Conservation (phyloP, 2,329 filamentous ascomycete genomes). For the Penicillium sp. region DNA sequence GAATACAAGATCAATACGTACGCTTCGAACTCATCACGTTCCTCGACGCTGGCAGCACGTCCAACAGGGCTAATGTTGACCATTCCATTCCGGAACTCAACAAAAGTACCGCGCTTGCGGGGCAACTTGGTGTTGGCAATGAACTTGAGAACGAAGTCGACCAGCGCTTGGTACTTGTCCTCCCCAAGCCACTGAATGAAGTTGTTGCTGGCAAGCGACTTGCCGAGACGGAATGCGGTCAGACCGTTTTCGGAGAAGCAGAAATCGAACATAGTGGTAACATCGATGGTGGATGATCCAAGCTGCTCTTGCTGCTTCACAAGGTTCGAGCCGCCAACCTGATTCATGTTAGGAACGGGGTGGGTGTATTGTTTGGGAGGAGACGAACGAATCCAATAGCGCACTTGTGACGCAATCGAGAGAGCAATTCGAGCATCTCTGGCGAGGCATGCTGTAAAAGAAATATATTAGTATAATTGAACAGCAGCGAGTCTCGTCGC, state of each 20-base stretch:
- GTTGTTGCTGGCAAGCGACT: constrained; percentile 71
- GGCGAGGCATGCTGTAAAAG: constrained; percentile 62
- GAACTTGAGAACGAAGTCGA: constrained; percentile 60
- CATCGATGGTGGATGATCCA: constrained; percentile 65
- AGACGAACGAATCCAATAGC: constrained; percentile 36
- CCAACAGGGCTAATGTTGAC: constrained; percentile 65
- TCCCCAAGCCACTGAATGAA: constrained; percentile 95
- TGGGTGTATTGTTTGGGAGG: not conserved
- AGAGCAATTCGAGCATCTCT: constrained; percentile 80
- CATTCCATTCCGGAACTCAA: constrained; percentile 67
- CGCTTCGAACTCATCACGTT: constrained; percentile 78
- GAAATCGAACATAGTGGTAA: constrained; percentile 91
- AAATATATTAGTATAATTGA: constrained; percentile 6
- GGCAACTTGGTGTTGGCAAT: constrained; percentile 62
- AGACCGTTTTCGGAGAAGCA: constrained; percentile 97
- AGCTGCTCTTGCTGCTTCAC: constrained; percentile 96
- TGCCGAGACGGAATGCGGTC: constrained; percentile 81
- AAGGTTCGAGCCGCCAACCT: constrained; percentile 84
- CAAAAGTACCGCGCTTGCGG: constrained; percentile 65
- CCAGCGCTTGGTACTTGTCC: constrained; percentile 64
- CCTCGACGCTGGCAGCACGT: constrained; percentile 76
- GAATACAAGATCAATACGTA: constrained; percentile 24
- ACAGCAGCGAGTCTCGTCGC: not conserved
- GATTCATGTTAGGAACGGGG: constrained; percentile 18
- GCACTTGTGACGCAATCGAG: constrained; percentile 66